These are phyloP conservation scores for Ophiostoma piceae DNA, from an alignment of 2,329 filamentous ascomycete species.

Conservation along the genomic window DNA sequence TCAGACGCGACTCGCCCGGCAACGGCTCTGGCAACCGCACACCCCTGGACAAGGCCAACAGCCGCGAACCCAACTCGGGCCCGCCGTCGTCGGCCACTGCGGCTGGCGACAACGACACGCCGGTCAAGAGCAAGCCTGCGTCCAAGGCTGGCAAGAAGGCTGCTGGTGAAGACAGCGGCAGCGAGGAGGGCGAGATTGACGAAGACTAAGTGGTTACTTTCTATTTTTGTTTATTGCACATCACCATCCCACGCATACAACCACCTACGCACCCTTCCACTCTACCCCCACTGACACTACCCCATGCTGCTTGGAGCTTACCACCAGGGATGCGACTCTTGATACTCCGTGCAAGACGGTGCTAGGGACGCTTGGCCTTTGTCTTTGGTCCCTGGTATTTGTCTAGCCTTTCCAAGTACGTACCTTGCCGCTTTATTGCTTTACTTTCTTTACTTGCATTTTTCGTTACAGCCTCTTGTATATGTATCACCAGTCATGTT, in stretches of 20 bases:
- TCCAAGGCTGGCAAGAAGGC: conserved; percentile 1
- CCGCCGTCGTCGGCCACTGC: conserved; percentile 8
- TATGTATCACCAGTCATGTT: neutral
- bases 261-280: no score
- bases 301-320: neutral
- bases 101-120: conserved; percentile 38
- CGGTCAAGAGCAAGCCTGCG: conserved; percentile 27
- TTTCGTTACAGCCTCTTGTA: neutral
- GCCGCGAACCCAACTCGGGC: conserved; percentile 40
- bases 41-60: conserved; percentile 33
- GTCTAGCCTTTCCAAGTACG: conserved; percentile 10
- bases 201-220: conserved; percentile 38
- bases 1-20: conserved; percentile 13
- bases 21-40: conserved; percentile 27
- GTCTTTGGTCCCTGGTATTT: neutral
- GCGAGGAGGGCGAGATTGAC: conserved; percentile 30
- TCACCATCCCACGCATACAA: no score
- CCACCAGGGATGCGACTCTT: conserved; percentile 1
- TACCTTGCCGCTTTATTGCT: neutral
- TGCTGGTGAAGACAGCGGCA: conserved; percentile 43
- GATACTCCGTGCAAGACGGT: neutral
- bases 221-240: neutral
- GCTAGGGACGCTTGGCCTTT: neutral
- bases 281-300: neutral
- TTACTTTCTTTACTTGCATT: neutral